Evolutionary conservation across 2,329 filamentous ascomycete species (phyloP), one percentile per base, ranked within the genome.

Genomic region (Phaeomoniella chlamydospora): DNA sequence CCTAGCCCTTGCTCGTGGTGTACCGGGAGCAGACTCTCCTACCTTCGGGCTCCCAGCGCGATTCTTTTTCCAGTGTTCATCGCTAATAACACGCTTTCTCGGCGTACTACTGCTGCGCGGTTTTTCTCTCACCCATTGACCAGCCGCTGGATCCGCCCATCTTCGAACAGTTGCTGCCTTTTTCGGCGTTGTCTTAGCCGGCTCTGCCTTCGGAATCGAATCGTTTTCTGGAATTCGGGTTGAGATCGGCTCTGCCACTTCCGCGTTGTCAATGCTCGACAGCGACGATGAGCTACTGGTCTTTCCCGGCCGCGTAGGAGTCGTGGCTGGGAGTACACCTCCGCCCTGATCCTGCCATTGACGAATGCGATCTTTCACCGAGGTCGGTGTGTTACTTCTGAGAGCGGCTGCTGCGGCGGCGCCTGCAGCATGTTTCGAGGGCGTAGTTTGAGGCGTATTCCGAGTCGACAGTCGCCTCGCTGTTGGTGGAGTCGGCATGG

Each of bases 31-130:
- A 4, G 48, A 39, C 3, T 42, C 45, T 34, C 53, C 53, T 31
- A 51, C 47, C 40, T 58, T 62, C 1, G 64, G 57, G 38, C 55
- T 67, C 39, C 64, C 67, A n/a, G 17, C 15, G n/a, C 32, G 32
- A 41, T 66, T 69, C 40, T 65, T 68, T 41, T 68, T 71, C 54
- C 88, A 96, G 59, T 94, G 83, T 37, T 82, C 80, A 59, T 96
- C 88, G 54, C 87, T 94, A 41, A 94, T 75, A 37, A 96, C 84
- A 43, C 87, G 75, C 67, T 93, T 94, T 60, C 84, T 86, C 12
- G 88, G 88, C 32, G 83, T 74, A 34, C 66, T 74, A 52, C 58
- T 67, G 47, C 58, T 62, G 51, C 52, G 63, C 41, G 44, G 39
- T 32, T 38, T 35, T 36, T 38, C 17, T 31, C 32, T 45, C 33